Conservation (phyloP, 2,329 filamentous ascomycete genomes). For the Venturia nashicola region DNA sequence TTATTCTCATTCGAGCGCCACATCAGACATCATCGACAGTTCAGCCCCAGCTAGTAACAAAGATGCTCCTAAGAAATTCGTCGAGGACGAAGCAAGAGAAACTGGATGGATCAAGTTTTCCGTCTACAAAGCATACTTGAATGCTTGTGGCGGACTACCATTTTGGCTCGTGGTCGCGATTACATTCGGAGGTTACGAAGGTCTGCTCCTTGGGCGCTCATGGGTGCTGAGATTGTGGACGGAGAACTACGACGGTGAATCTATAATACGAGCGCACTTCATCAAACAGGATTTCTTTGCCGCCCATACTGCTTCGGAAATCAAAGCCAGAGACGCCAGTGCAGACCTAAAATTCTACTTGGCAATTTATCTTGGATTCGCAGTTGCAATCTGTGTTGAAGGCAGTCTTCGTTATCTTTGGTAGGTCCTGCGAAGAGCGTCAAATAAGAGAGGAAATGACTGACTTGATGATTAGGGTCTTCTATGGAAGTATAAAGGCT, state of each 20-base stretch:
- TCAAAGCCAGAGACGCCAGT: neutral
- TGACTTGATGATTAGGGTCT: constrained; percentile 27
- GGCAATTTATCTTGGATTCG: constrained; percentile 52
- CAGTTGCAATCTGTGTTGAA: constrained; percentile 43
- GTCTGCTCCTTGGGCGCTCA: constrained; percentile 39
- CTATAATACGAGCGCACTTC: neutral
- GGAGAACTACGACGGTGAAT: constrained; percentile 5
- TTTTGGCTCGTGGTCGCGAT: constrained; percentile 46
- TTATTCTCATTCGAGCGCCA: neutral
- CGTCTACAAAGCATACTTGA: constrained; percentile 58
- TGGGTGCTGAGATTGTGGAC: constrained; percentile 55
- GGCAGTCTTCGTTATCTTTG: constrained; percentile 52
- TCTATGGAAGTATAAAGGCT: constrained; percentile 52
- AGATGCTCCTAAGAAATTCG: constrained; percentile 51
- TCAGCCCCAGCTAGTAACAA: neutral
- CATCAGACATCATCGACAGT: constrained; percentile 9
- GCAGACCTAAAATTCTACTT: constrained; percentile 24
- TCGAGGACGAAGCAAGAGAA: constrained; percentile 63
- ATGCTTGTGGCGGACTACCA: constrained; percentile 49
- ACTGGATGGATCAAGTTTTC: constrained; percentile 54
- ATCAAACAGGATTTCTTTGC: neutral
- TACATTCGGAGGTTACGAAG: constrained; percentile 44
- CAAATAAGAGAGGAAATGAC: neutral
- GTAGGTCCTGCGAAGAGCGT: constrained; percentile 1
- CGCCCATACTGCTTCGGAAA: neutral